Percentiles rank a stretch among this genome's conserved stretches.
Conservation (phyloP, 164 flowering plant species). For the Aristolochia californica region DNA sequence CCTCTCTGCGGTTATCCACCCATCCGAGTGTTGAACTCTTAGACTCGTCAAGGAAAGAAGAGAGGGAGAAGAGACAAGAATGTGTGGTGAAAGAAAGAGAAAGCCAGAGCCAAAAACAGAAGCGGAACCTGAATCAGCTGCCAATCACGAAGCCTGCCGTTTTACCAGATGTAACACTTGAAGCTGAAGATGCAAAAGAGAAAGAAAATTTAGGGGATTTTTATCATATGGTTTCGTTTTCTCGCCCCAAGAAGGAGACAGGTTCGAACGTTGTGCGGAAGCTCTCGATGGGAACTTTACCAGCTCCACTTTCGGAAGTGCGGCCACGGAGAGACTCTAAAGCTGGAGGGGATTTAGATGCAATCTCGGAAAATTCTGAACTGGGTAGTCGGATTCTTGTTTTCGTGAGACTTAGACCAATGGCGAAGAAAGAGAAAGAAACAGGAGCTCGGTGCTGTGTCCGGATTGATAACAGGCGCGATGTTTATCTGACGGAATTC, state of each 20-base stretch:
- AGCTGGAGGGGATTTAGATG: constrained; percentile 17
- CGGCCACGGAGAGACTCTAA: constrained; percentile 5
- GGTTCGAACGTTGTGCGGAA: constrained; percentile 38
- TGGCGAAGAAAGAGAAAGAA: constrained; percentile 79
- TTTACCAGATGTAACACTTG: constrained; percentile 19
- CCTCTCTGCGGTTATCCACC: constrained; percentile 24
- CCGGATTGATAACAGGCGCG: constrained; percentile 53
- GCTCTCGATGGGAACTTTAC: constrained; percentile 46
- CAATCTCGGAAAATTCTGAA: constrained; percentile 20
- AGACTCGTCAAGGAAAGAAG: constrained; percentile 23
- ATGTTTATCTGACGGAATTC: constrained; percentile 70
- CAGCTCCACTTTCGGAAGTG: constrained; percentile 18
- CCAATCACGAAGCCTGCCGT: constrained; percentile 22
- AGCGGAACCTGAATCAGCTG: constrained; percentile 8
- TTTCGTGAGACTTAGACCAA: constrained; percentile 87
- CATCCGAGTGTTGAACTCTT: constrained; percentile 44
- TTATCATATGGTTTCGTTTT: constrained; percentile 34
- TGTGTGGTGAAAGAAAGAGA: constrained; percentile 33
- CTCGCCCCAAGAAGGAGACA: constrained; percentile 27
- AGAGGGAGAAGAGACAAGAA: constrained; percentile 18
- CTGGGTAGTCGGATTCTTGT: constrained; percentile 60
- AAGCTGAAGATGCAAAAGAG: constrained; percentile 19
- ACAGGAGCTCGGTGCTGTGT: constrained; percentile 65
- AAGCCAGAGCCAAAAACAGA: neutral
- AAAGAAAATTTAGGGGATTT: constrained; percentile 49